Evolutionary conservation across 768 basidiomycete genomes (phyloP).

Genomic region (Suillus placidus): DNA sequence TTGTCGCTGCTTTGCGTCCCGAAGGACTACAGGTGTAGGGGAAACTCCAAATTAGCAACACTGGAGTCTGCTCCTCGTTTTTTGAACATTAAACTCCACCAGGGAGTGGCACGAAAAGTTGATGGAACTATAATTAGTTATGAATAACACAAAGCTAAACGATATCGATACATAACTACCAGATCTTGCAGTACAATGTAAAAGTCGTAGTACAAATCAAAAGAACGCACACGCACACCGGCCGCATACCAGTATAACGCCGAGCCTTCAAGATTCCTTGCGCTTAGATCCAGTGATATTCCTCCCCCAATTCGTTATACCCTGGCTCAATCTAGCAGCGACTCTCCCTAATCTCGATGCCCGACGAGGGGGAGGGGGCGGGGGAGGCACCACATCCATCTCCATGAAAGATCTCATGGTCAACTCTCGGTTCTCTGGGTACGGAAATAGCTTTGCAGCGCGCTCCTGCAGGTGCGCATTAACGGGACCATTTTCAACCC

Average conservation of each 20-base stretch:
- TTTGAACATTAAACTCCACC: background rate
- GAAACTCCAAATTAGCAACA: background rate
- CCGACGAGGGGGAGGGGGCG: slow-evolving; percentile 15
- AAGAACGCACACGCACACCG: slow-evolving; percentile 13
- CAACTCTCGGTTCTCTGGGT: slow-evolving; percentile 4
- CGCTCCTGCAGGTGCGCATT: background rate
- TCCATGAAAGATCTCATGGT: slow-evolving; percentile 35
- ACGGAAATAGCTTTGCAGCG: background rate
- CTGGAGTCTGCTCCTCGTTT: background rate
- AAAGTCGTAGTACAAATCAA: slow-evolving; percentile 13
- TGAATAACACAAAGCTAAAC: slow-evolving; percentile 16
- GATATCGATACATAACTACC: slow-evolving; percentile 27
- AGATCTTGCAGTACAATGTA: background rate
- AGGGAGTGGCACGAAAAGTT: background rate
- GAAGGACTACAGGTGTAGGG: background rate
- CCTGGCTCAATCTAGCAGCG: slow-evolving; percentile 31
- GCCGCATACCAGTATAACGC: background rate
- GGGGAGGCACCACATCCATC: slow-evolving; percentile 28
- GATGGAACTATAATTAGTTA: background rate
- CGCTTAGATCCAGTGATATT: slow-evolving; percentile 23
- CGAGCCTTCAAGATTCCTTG: background rate
- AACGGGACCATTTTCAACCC: background rate
- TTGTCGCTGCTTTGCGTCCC: background rate
- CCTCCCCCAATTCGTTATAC: slow-evolving; percentile 34
- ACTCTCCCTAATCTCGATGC: slow-evolving; percentile 20